Evolutionary conservation across 371 early-diverging fungal genomes (phyloP), one percentile per base, ranked within the genome.

Genomic region (Smittium mucronatum): DNA sequence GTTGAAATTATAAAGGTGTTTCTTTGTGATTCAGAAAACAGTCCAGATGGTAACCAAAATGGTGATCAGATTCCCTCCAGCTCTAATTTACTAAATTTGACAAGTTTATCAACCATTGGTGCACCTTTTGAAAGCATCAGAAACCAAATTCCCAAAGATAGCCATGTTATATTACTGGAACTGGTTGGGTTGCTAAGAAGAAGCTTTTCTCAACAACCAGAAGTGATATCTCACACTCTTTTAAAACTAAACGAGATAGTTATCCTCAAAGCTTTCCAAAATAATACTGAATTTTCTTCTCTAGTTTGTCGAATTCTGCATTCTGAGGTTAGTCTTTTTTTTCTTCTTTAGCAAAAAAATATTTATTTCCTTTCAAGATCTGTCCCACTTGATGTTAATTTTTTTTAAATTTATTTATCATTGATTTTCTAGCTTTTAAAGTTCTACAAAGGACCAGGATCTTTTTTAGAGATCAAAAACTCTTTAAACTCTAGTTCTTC

Each of bases 111-210:
- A 11, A 21, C 47, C 5, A 11, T 21, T 11, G 1, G 32, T 32
- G 47, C 11, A 21, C 11, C 21, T 47, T 2, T n/a, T 25, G 0
- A 17, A 16, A 1, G 15, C 36, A 36, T 57, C 35, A 33, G 31
- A 30, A 15, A 47, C 17, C 21, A 57, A 31, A 21, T 1, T 5
- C 34, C 2, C n/a, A 34, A 32, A 29, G 57, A 25, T 57, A 2
- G 1, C 21, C 5, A 70, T 21, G 28, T 36, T 2, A 71, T 71
- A 26, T 63, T 76, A 47, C 73, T 79, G 1, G 79, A 79, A 30
- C 59, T 73, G 15, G 33, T 76, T 21, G 79, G 79, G 8, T 71
- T 79, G n/a, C n/a, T 79, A 60, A 74, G 79, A 21, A 75, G 78
- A 8, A 73, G 79, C 28, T 34, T 77, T 67, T 74, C 73, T 36